Base-by-base conservation (phyloP, 306 rosid species). In the Citrullus amarus region DNA sequence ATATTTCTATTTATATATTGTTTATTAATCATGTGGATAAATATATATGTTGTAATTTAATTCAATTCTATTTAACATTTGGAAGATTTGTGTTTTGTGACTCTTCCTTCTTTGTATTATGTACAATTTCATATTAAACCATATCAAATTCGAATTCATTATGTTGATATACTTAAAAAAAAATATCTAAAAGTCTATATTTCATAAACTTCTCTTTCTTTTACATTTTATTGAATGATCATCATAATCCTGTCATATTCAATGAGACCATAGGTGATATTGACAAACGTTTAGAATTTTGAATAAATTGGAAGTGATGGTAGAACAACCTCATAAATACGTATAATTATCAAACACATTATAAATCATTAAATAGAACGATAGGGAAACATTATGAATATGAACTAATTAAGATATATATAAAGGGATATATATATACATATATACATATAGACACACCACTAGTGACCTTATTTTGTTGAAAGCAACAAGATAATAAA, bases 401-500 rank as follows among this genome's bases (percentile, higher is more conserved):
- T 50, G 43, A 72, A 72, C 43, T 7, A 55, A 18, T 12, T 43
- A 14, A 70, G 57, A 28, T 48, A 71, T 71, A 71, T 48, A 13
- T 14, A 53, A 0, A 6, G 59, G 77, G 77, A 72, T 44, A 4
- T 22, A 14, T 20, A 34, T 12, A 65, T 10, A 34, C 4, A 30
- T 63, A 66, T 66, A 62, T 6, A 34, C 7, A 32, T 16, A 2
- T 20, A 66, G 16, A 39, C 7, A 18, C 50, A 39, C 10, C 62
- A 36, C 17, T 74, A 30, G 59, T 50, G 77, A 72, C 77, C 77
- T 50, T 72, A 28, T 72, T 72, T 72, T 28, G 59, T 53, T 74
- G 78, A 74, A 74, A 74, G 78, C 78, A 74, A 74, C 78, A 32
- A 74, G 48, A 74, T 74, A 74, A 51, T 74, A 2, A 74, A 74